phyloP scores from a whole-genome alignment of 768 basidiomycete genomes.

The Kondoa malvinella region DNA sequence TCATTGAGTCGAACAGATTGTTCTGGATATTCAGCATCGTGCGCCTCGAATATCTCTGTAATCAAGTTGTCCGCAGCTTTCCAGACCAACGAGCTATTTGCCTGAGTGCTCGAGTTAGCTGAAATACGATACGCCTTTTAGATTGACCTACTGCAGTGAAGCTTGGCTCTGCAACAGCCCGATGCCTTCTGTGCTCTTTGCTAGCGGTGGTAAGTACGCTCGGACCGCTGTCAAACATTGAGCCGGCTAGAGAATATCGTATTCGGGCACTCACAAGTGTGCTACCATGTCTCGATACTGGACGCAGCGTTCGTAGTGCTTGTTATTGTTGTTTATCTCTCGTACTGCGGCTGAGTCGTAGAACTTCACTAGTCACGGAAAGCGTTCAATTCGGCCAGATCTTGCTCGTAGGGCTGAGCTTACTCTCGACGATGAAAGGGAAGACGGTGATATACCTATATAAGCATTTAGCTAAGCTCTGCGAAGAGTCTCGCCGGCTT shows the following conservation, averaged over 20 bases:
- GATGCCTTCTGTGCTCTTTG: background rate
- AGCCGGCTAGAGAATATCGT: no score
- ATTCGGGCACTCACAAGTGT: no score
- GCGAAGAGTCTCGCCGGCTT: no score
- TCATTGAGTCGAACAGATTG: background rate
- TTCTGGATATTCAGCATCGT: background rate
- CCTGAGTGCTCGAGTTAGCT: no score
- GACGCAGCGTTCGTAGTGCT: background rate
- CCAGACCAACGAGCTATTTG: background rate
- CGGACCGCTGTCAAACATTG: background rate
- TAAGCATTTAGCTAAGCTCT: no score
- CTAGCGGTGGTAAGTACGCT: background rate
- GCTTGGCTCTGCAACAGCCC: background rate
- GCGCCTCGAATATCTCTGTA: background rate
- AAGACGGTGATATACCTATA: no score
- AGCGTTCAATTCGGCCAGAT: no score
- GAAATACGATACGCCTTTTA: no score
- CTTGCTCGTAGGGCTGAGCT: no score
- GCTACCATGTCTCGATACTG: background rate
- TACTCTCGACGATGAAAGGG: no score
- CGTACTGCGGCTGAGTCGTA: background rate
- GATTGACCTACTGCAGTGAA: no score
- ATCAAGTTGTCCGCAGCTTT: background rate
- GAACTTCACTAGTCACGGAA: background rate
- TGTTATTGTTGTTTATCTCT: background rate